Evolutionary conservation across 306 rosid genomes (phyloP).

Genomic region (Biancaea sappan): DNA sequence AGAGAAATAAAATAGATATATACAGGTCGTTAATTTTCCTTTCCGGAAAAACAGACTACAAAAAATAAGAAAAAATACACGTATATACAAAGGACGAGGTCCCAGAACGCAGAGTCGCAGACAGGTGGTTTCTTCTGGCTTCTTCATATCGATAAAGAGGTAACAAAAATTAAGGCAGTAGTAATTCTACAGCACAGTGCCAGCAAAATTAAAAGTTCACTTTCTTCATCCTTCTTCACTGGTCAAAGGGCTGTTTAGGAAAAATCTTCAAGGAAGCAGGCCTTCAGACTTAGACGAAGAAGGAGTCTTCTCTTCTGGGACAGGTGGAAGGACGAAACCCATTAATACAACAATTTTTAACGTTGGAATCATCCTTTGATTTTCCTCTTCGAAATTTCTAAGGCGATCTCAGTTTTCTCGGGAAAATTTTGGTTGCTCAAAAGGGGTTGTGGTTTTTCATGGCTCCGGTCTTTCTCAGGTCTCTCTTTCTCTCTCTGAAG

Average conservation of each 20-base stretch:
- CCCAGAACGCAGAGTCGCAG: no score
- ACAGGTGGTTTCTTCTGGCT: no score
- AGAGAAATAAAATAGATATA: no score
- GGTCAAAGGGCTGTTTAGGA: not conserved
- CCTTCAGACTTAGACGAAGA: not conserved
- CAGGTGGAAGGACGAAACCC: constrained; percentile 12
- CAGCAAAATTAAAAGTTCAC: not conserved
- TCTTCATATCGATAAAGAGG: no score
- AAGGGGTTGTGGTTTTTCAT: constrained; percentile 27
- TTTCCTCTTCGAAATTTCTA: not conserved
- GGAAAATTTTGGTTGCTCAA: not conserved
- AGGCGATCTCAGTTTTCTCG: constrained; percentile 12
- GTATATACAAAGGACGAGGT: no score
- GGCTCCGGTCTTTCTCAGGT: constrained; percentile 34
- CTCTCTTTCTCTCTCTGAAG: not conserved
- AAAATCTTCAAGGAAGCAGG: not conserved
- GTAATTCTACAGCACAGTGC: no score
- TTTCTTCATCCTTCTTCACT: not conserved
- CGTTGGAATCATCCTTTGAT: not conserved
- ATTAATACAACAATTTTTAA: not conserved
- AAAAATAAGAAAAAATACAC: no score
- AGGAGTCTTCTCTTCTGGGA: not conserved
- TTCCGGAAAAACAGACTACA: no score
- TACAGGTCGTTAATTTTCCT: no score
- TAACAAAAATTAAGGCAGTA: no score